Conservation (phyloP, 2,329 filamentous ascomycete genomes). For the Penicillium sp. region DNA sequence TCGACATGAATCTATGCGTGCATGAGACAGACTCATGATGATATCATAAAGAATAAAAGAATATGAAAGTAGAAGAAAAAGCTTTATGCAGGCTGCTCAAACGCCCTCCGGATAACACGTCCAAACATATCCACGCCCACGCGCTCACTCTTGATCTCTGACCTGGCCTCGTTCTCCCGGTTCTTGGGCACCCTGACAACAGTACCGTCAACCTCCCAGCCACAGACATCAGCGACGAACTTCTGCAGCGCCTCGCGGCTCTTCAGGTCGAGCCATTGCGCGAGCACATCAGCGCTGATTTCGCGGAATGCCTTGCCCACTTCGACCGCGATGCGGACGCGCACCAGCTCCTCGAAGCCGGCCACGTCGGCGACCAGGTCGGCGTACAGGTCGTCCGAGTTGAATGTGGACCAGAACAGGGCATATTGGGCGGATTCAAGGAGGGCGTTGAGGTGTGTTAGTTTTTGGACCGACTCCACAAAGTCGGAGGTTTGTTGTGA, state of each 20-base stretch:
- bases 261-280: conserved; percentile 69
- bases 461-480: conserved; percentile 85
- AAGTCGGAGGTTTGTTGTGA: conserved; percentile 48
- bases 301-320: conserved; percentile 77
- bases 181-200: conserved; percentile 78
- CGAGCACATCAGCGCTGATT: conserved; percentile 63
- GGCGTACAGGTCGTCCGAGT: conserved; percentile 91
- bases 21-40: conserved; percentile 2
- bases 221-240: conserved; percentile 80
- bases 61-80: conserved; percentile 12
- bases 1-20: conserved; percentile 12
- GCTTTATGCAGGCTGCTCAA: conserved; percentile 69
- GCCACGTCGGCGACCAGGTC: conserved; percentile 91
- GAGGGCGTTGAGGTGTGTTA: conserved; percentile 76
- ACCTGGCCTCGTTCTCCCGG: conserved; percentile 96
- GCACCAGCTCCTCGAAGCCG: conserved; percentile 92
- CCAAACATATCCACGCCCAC: conserved; percentile 58
- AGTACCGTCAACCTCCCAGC: conserved; percentile 68
- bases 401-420: conserved; percentile 87
- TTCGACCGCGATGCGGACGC: conserved; percentile 82
- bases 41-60: conserved; percentile 12
- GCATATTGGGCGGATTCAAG: conserved; percentile 88
- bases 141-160: conserved; percentile 90
- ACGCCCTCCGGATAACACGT: conserved; percentile 74
- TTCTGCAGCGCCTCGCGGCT: conserved; percentile 65